Conservation (phyloP, 768 basidiomycete species). For the Suillus alpinus region DNA sequence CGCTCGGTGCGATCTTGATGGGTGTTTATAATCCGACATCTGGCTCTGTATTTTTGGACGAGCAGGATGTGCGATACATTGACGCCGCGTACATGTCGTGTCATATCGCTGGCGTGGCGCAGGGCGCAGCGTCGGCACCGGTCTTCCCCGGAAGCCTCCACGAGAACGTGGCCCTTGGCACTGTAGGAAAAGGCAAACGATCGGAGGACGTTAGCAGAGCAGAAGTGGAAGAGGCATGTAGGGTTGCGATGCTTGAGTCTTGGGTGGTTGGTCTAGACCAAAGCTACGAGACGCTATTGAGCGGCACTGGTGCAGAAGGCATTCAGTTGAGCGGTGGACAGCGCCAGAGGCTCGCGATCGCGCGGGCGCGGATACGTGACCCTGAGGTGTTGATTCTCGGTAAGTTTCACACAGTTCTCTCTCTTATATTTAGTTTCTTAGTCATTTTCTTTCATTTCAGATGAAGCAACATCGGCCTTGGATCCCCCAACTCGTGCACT, state of each 20-base stretch:
- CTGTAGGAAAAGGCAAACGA: conserved; percentile 44
- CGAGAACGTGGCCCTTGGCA: conserved; percentile 83
- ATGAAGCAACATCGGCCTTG: conserved; percentile 80
- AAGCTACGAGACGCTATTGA: conserved; percentile 80
- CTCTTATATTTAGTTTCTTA: background rate
- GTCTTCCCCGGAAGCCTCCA: conserved; percentile 78
- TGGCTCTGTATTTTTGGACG: conserved; percentile 78
- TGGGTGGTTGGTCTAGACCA: conserved; percentile 82
- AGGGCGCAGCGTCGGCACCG: conserved; percentile 57
- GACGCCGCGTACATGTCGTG: conserved; percentile 66
- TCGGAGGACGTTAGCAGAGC: conserved; percentile 53
- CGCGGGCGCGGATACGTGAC: conserved; percentile 79
- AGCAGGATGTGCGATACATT: conserved; percentile 73
- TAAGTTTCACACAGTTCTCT: conserved; percentile 36
- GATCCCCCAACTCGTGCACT: conserved; percentile 85
- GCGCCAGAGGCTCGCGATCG: conserved; percentile 86
- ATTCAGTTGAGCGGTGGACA: conserved; percentile 88
- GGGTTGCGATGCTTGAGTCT: conserved; percentile 82
- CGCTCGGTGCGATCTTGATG: conserved; percentile 61
- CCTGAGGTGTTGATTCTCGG: conserved; percentile 90
- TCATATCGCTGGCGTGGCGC: conserved; percentile 75
- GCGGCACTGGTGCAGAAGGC: conserved; percentile 54
- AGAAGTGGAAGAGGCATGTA: conserved; percentile 80
- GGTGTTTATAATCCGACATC: conserved; percentile 66
- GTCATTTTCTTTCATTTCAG: conserved; percentile 33